Conservation (phyloP, 192 early-diverging fungal genomes). For the Oehlia diaphana region DNA sequence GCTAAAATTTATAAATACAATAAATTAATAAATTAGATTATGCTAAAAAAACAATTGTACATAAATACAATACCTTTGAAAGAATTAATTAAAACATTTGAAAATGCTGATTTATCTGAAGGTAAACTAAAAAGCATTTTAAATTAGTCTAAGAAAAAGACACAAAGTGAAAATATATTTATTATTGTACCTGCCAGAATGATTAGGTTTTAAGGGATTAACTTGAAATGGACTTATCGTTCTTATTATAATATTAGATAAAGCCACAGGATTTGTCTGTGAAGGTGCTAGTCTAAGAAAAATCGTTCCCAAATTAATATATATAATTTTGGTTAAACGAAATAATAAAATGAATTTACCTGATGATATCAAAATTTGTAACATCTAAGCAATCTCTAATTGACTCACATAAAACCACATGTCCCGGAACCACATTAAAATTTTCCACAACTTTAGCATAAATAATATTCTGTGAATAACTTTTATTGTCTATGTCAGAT, state of each 20-base stretch:
- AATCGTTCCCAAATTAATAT: not conserved
- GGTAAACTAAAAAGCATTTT: not conserved
- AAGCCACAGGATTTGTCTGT: constrained; percentile 16
- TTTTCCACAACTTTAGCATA: constrained; percentile 41
- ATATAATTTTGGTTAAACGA: not conserved
- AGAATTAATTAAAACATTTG: constrained; percentile 28
- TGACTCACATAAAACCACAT: constrained; percentile 46
- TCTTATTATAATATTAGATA: constrained; percentile 35
- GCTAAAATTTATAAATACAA: constrained; percentile 16
- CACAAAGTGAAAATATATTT: not conserved
- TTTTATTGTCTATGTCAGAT: constrained; percentile 32
- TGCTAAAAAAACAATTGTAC: not conserved
- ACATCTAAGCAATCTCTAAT: constrained; percentile 45
- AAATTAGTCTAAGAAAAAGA: not conserved
- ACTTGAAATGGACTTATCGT: constrained; percentile 23
- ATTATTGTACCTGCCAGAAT: constrained; percentile 32
- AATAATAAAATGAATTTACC: constrained; percentile 34
- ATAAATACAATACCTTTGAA: constrained; percentile 12
- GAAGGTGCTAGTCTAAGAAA: constrained; percentile 34
- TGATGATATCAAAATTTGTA: constrained; percentile 51
- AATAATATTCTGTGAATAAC: constrained; percentile 29
- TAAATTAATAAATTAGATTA: not conserved
- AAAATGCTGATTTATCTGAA: constrained; percentile 20
- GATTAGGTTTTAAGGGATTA: constrained; percentile 38
- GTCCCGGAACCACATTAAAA: constrained; percentile 38